Conservation (phyloP, 2,329 filamentous ascomycete species). For the Penicillium sp. region DNA sequence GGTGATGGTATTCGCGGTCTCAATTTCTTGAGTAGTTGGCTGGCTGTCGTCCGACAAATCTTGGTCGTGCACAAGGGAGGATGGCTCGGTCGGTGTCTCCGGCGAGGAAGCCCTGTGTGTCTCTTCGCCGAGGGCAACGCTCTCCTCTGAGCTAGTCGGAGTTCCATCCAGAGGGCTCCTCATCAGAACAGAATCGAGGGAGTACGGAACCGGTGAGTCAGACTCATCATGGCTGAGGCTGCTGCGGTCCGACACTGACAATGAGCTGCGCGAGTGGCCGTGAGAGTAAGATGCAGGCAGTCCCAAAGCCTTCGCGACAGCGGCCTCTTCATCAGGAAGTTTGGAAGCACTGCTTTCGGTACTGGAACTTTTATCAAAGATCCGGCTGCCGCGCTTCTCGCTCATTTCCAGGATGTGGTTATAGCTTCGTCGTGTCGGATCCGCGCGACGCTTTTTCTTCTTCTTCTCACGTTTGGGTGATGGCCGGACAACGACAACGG, state of each 20-base stretch:
- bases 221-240: slow-evolving; percentile 32
- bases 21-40: not conserved
- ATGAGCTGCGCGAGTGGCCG: slow-evolving; percentile 32
- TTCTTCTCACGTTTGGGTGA: slow-evolving; percentile 85
- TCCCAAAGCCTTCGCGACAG: slow-evolving; percentile 51
- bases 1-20: not conserved
- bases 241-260: slow-evolving; percentile 36
- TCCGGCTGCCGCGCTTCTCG: slow-evolving; percentile 49
- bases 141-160: slow-evolving; percentile 29
- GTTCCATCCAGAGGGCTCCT: slow-evolving; percentile 23
- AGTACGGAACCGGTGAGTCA: slow-evolving; percentile 25
- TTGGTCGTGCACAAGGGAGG: slow-evolving; percentile 2
- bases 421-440: slow-evolving; percentile 73
- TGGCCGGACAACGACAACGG: slow-evolving; percentile 86
- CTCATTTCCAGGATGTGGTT: slow-evolving; percentile 70
- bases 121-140: slow-evolving; percentile 9
- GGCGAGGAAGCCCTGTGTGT: slow-evolving; percentile 8
- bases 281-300: slow-evolving; percentile 35
- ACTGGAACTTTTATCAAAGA: slow-evolving; percentile 52
- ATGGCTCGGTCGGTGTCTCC: slow-evolving; percentile 6
- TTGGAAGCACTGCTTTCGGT: slow-evolving; percentile 46
- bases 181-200: slow-evolving; percentile 26
- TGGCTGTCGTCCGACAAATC: slow-evolving; percentile 8
- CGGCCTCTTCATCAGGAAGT: slow-evolving; percentile 49
- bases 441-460: slow-evolving; percentile 77